A percentile compares a stretch with the other conserved stretches of the same genome.
phyloP scores from a whole-genome alignment of 148 eudicot species.

The Gaultheria prostrata region DNA sequence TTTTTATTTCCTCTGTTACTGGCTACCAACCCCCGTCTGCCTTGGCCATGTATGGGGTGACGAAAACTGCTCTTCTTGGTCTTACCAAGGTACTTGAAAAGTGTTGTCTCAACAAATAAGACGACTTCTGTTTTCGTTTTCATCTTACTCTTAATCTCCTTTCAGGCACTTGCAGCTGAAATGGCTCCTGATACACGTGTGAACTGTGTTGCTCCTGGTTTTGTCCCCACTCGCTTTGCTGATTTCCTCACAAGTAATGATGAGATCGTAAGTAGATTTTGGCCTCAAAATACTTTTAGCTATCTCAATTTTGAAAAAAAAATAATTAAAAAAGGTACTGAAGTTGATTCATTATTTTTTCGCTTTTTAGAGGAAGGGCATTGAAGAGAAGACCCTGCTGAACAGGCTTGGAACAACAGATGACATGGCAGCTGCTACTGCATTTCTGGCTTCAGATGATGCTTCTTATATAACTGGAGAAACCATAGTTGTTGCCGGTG shows the following conservation, averaged over 20 bases:
- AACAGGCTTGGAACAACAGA: constrained; percentile 85
- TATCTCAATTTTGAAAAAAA: background rate
- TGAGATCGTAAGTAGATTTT: constrained; percentile 44
- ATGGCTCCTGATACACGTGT: constrained; percentile 96
- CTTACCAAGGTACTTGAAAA: constrained; percentile 71
- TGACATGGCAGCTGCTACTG: constrained; percentile 91
- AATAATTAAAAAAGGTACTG: too few relatives aligned
- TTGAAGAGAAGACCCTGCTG: constrained; percentile 61
- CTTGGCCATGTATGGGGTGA: constrained; percentile 85
- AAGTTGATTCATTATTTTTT: background rate
- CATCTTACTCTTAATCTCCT: background rate
- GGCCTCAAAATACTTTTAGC: background rate
- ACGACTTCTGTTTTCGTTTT: background rate
- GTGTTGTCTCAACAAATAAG: background rate
- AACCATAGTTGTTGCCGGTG: constrained; percentile 81
- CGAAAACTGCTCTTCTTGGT: constrained; percentile 91
- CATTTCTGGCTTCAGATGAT: constrained; percentile 90
- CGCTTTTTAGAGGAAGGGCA: constrained; percentile 43
- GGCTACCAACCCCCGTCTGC: constrained; percentile 53
- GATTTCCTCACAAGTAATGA: constrained; percentile 48
- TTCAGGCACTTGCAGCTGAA: constrained; percentile 80
- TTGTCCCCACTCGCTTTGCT: constrained; percentile 83
- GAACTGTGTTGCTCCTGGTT: constrained; percentile 90
- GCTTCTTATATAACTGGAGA: constrained; percentile 93
- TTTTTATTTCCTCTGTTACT: constrained; percentile 69